These are phyloP conservation scores for Triticum monococcum DNA, from an alignment of 176 grass and related monocot species.

Conservation along the genomic window DNA sequence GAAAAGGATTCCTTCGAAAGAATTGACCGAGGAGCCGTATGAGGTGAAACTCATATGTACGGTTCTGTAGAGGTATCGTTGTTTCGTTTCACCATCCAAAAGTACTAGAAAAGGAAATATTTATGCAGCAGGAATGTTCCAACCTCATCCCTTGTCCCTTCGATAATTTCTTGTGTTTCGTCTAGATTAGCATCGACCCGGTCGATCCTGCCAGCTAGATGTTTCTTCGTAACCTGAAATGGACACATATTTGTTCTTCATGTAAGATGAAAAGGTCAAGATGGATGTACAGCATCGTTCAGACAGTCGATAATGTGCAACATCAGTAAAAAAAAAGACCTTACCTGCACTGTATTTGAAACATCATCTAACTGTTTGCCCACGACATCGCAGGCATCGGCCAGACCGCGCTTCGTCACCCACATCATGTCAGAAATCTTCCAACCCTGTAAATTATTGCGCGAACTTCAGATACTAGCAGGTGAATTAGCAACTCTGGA, in stretches of 20 bases:
- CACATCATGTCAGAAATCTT: constrained; percentile 87
- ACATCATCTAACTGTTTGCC: constrained; percentile 74
- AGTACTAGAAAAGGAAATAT: not conserved
- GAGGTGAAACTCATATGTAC: too few relatives aligned
- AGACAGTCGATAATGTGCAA: not conserved
- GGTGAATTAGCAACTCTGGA: not conserved
- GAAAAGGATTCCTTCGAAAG: too few relatives aligned
- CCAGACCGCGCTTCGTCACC: constrained; percentile 69
- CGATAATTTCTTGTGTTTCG: constrained; percentile 71
- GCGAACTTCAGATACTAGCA: not conserved
- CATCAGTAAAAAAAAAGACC: not conserved
- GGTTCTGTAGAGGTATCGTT: not conserved
- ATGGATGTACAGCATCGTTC: not conserved
- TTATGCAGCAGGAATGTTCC: not conserved
- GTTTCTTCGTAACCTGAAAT: constrained; percentile 55
- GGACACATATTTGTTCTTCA: not conserved
- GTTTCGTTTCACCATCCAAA: not conserved
- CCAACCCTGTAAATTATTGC: constrained; percentile 57
- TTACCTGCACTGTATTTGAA: constrained; percentile 66
- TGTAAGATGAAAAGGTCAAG: not conserved
- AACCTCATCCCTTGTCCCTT: constrained; percentile 72
- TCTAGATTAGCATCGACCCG: constrained; percentile 62
- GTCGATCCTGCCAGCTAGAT: constrained; percentile 71
- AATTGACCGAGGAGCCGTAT: too few relatives aligned
- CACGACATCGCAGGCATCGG: constrained; percentile 70